A percentile compares a stretch with the other conserved stretches of the same genome.
phyloP scores from a whole-genome alignment of 495 filamentous ascomycete genomes.

The Pseudotulostoma volvatum region DNA sequence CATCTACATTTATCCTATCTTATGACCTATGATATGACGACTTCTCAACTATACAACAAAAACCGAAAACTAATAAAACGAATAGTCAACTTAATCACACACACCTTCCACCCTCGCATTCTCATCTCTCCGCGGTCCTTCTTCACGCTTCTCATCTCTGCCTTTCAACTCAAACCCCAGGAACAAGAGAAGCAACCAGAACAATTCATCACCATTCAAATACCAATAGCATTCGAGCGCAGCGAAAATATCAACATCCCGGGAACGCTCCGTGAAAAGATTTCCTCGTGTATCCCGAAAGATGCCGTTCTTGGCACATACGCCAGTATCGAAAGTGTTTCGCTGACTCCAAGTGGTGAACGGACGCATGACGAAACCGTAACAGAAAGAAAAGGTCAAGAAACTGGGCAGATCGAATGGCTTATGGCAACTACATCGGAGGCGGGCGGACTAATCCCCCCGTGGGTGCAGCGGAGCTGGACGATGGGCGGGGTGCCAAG shows the following conservation, averaged over 20 bases:
- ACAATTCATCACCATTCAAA: slow-evolving; percentile 36
- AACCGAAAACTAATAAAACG: slow-evolving; percentile 17
- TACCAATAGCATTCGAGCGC: slow-evolving; percentile 26
- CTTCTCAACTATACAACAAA: too few relatives aligned
- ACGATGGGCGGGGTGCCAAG: slow-evolving; percentile 42
- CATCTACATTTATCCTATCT: too few relatives aligned
- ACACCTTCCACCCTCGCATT: slow-evolving; percentile 19
- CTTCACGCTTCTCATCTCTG: slow-evolving; percentile 21
- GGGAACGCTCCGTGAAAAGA: slow-evolving; percentile 14
- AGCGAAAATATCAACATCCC: slow-evolving; percentile 17
- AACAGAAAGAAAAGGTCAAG: background rate
- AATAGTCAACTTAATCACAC: slow-evolving; percentile 29
- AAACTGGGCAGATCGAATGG: slow-evolving; percentile 36
- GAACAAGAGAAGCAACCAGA: background rate
- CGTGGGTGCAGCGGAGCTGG: slow-evolving; percentile 43
- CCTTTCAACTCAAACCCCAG: slow-evolving; percentile 7
- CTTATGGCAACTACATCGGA: slow-evolving; percentile 57
- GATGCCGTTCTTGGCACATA: slow-evolving; percentile 38
- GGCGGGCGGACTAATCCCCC: slow-evolving; percentile 47
- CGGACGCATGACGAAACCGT: too few relatives aligned
- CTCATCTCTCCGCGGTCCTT: slow-evolving; percentile 25
- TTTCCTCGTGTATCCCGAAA: slow-evolving; percentile 16
- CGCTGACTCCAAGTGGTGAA: slow-evolving; percentile 14
- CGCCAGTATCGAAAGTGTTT: slow-evolving; percentile 43
- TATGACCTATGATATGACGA: too few relatives aligned